Evolutionary conservation across 352 stramenopile species (phyloP).

Genomic region (Phytopythium kandeliae): DNA sequence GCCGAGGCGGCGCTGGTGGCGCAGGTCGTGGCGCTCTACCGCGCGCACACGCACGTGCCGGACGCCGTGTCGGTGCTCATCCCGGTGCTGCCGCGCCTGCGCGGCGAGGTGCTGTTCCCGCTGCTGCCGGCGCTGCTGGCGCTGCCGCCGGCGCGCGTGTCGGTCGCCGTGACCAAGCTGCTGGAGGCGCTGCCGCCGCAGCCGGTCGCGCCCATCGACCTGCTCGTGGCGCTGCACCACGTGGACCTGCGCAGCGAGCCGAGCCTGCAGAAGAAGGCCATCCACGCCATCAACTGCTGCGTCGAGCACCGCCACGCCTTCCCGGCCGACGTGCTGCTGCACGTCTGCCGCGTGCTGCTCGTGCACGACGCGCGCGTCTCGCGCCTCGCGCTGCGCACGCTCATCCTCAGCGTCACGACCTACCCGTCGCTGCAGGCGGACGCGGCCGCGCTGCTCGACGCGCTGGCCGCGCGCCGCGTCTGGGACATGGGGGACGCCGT

Average conservation of each 20-base stretch:
- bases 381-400: constrained; percentile 64
- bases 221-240: constrained; percentile 74
- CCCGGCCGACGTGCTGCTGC: constrained; percentile 61
- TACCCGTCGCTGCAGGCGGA: constrained; percentile 63
- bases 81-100: constrained; percentile 52
- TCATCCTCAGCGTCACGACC: constrained; percentile 73
- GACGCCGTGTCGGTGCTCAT: constrained; percentile 71
- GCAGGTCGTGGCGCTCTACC: constrained; percentile 61
- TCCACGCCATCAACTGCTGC: constrained; percentile 74
- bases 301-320: constrained; percentile 77
- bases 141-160: constrained; percentile 44
- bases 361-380: constrained; percentile 53
- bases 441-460: constrained; percentile 48
- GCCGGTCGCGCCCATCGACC: constrained; percentile 52
- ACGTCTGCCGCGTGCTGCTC: constrained; percentile 54
- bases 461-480: constrained; percentile 42
- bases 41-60: constrained; percentile 42
- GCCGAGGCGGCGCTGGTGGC: constrained; percentile 40
- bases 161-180: constrained; percentile 63
- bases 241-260: constrained; percentile 63
- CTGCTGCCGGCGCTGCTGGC: constrained; percentile 52
- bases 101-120: constrained; percentile 48
- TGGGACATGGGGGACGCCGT: constrained; percentile 74
- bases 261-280: constrained; percentile 72
- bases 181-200: constrained; percentile 71